Conservation (phyloP, 345 rosid species). For the Rhizophora mangle region DNA sequence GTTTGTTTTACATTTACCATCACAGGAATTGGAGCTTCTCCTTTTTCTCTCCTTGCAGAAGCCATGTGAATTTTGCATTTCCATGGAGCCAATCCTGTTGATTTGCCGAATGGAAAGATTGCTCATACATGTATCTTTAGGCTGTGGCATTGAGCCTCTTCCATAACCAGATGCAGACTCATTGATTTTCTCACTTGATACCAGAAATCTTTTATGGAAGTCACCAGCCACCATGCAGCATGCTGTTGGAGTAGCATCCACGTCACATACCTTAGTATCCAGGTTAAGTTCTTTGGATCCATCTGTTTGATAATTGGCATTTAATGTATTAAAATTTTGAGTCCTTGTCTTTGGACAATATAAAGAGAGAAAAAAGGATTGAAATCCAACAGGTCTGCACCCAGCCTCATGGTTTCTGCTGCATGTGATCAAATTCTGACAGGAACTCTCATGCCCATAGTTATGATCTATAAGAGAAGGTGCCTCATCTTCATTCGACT, state of each 20-base stretch:
- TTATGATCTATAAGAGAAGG: slow-evolving; percentile 39
- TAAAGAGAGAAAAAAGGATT: slow-evolving; percentile 68
- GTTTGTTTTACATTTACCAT: slow-evolving; percentile 34
- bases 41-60: slow-evolving; percentile 34
- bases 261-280: slow-evolving; percentile 27
- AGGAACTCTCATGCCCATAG: slow-evolving; percentile 26
- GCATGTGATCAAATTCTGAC: slow-evolving; percentile 19
- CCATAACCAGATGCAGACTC: slow-evolving; percentile 33
- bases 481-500: slow-evolving; percentile 34
- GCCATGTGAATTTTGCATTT: slow-evolving; percentile 30
- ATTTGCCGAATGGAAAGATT: slow-evolving; percentile 23
- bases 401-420: slow-evolving; percentile 23
- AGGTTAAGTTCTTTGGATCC: slow-evolving; percentile 30
- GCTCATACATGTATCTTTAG: slow-evolving; percentile 28
- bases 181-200: slow-evolving; percentile 31
- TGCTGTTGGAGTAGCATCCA: slow-evolving; percentile 41
- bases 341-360: slow-evolving; percentile 46
- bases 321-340: slow-evolving; percentile 22
- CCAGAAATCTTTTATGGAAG: slow-evolving; percentile 32
- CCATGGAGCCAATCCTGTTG: slow-evolving; percentile 28
- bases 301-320: slow-evolving; percentile 25
- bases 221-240: slow-evolving; percentile 34
- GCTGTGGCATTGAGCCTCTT: slow-evolving; percentile 27
- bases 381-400: slow-evolving; percentile 53
- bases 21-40: slow-evolving; percentile 35